Conservation (phyloP, 805 yeast species). For the Zygotorulaspora chibaensis region DNA sequence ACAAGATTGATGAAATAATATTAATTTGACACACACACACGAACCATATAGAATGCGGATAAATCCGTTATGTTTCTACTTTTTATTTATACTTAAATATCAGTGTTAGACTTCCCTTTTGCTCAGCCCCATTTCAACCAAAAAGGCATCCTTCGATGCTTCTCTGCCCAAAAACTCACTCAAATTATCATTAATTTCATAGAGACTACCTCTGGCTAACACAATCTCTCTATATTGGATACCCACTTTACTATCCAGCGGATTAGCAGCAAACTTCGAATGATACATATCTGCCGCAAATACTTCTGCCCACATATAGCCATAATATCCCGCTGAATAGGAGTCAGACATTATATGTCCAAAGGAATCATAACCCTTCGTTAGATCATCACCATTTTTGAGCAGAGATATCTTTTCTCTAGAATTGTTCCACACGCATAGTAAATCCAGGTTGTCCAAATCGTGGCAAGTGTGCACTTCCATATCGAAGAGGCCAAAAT, state of each 20-base stretch:
- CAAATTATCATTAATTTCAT: slow-evolving; percentile 63
- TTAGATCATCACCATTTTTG: slow-evolving; percentile 48
- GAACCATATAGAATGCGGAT: not conserved
- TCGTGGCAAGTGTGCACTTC: slow-evolving; percentile 54
- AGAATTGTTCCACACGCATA: slow-evolving; percentile 58
- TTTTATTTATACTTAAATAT: not conserved
- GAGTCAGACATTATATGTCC: slow-evolving; percentile 79
- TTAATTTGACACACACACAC: not conserved
- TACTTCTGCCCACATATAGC: slow-evolving; percentile 81
- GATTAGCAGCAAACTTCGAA: slow-evolving; percentile 61
- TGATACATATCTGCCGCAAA: slow-evolving; percentile 82
- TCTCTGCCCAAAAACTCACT: slow-evolving; percentile 67
- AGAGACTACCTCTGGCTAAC: slow-evolving; percentile 67
- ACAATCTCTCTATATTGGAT: slow-evolving; percentile 64
- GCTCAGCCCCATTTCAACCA: slow-evolving; percentile 55
- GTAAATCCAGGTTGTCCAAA: slow-evolving; percentile 45
- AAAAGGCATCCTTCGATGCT: slow-evolving; percentile 70
- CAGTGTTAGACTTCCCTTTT: not conserved
- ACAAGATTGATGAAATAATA: not conserved
- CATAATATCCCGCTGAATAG: slow-evolving; percentile 82
- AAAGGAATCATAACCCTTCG: slow-evolving; percentile 72
- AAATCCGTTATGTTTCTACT: not conserved
- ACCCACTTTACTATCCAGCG: slow-evolving; percentile 61
- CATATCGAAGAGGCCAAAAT: slow-evolving; percentile 76
- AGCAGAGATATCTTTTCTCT: slow-evolving; percentile 60